These are phyloP conservation scores for Rhododendron vialii DNA, from an alignment of 148 eudicot species.

Conservation along the genomic window DNA sequence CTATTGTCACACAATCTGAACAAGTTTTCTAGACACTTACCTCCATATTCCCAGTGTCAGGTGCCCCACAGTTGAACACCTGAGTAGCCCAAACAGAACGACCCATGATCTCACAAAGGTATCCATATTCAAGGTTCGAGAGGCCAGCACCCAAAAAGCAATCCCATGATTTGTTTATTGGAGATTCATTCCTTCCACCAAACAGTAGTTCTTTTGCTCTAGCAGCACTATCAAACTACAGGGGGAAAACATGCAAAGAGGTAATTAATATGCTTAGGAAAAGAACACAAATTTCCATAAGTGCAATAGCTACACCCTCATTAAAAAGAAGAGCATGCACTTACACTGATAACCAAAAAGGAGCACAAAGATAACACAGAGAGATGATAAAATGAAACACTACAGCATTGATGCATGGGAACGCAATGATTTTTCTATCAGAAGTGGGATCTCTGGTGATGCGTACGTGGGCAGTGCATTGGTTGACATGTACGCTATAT, in stretches of 20 bases:
- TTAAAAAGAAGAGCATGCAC: neutral
- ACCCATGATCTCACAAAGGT: constrained; percentile 96
- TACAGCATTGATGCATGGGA: no score
- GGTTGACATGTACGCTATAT: no score
- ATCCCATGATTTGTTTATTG: constrained; percentile 17
- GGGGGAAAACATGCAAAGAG: constrained; percentile 1
- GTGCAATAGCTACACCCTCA: neutral
- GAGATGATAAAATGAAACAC: neutral
- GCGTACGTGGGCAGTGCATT: no score
- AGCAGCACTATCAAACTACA: constrained; percentile 83
- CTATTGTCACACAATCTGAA: constrained; percentile 2
- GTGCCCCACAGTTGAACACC: constrained; percentile 96
- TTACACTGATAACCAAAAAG: constrained; percentile 6
- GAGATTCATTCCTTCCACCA: constrained; percentile 36
- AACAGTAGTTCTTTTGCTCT: constrained; percentile 66
- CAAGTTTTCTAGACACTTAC: constrained; percentile 25
- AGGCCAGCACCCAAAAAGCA: constrained; percentile 74
- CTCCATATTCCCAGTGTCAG: constrained; percentile 99
- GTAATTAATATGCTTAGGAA: neutral
- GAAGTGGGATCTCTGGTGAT: no score
- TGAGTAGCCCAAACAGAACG: constrained; percentile 94
- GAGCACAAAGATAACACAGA: neutral
- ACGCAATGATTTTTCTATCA: no score
- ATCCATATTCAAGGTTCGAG: constrained; percentile 91
- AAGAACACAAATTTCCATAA: neutral